Conservation (phyloP, 148 eudicot species). For the Silene latifolia region DNA sequence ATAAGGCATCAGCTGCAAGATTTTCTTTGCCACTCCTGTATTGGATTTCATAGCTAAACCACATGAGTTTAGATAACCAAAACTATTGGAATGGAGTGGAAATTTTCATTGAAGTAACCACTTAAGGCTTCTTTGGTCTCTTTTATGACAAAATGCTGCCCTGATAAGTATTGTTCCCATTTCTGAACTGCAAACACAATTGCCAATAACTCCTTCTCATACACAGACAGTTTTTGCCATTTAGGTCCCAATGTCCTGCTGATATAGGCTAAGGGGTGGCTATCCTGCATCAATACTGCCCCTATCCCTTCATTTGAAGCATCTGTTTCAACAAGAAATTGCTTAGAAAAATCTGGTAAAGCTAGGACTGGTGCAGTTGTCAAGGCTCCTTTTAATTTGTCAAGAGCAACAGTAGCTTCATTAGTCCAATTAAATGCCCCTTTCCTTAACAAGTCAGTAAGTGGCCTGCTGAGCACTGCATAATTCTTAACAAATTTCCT, state of each 20-base stretch:
- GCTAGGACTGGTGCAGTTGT: background rate
- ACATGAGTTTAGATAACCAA: background rate
- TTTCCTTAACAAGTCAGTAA: background rate
- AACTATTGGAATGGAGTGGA: background rate
- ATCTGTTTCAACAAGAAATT: background rate
- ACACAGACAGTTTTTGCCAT: background rate
- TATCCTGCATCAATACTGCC: background rate
- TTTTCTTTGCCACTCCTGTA: background rate
- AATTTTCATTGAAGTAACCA: background rate
- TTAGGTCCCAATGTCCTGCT: background rate
- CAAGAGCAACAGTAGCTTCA: background rate
- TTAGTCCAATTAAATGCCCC: background rate
- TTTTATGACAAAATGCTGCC: background rate
- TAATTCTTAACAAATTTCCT: background rate
- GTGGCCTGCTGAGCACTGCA: background rate
- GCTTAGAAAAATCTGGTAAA: background rate
- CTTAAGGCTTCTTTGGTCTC: background rate
- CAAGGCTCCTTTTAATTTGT: background rate
- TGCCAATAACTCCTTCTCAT: background rate
- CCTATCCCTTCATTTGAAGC: background rate
- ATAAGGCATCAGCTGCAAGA: no score
- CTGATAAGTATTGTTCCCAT: background rate
- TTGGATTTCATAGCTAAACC: background rate
- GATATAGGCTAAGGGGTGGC: background rate
- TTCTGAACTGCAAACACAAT: background rate